A percentile compares a stretch with the other conserved stretches of the same genome.
These are phyloP conservation scores for Umbelopsis sp. DNA, from an alignment of 371 early-diverging fungal genomes.

Conservation along the genomic window DNA sequence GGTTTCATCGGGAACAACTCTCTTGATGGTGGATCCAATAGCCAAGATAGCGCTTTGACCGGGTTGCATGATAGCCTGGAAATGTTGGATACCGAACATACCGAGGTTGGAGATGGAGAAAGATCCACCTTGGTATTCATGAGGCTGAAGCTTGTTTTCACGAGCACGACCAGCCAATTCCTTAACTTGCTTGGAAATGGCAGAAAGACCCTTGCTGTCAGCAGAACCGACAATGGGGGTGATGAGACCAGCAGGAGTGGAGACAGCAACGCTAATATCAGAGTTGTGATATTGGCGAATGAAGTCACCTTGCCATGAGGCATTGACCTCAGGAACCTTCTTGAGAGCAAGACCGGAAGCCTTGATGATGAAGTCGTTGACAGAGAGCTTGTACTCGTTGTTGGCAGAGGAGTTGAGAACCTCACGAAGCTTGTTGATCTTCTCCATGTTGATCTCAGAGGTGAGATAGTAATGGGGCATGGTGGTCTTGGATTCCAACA, in stretches of 20 bases:
- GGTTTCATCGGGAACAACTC: slow-evolving; percentile 78
- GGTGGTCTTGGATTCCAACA: slow-evolving; percentile 85
- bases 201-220: slow-evolving; percentile 85
- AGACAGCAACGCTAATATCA: slow-evolving; percentile 95
- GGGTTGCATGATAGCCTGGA: slow-evolving; percentile 98
- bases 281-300: slow-evolving; percentile 92
- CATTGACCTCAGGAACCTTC: slow-evolving; percentile 96
- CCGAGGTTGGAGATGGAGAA: slow-evolving; percentile 99
- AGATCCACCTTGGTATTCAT: slow-evolving; percentile 95
- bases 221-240: slow-evolving; percentile 92
- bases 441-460: slow-evolving; percentile 87
- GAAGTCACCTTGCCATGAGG: slow-evolving; percentile 92
- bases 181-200: slow-evolving; percentile 86
- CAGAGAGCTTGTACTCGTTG: slow-evolving; percentile 93
- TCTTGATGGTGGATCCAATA: slow-evolving; percentile 85
- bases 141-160: slow-evolving; percentile 87
- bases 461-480: slow-evolving; percentile 98
- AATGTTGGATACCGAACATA: slow-evolving; percentile 94
- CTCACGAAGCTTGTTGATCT: slow-evolving; percentile 83
- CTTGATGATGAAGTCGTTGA: slow-evolving; percentile 98
- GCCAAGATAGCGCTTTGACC: slow-evolving; percentile 96
- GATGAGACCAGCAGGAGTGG: slow-evolving; percentile 94
- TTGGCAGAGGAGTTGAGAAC: slow-evolving; percentile 85
- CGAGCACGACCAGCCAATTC: slow-evolving; percentile 88
- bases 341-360: slow-evolving; percentile 90